Evolutionary conservation across 352 stramenopile genomes (phyloP), one percentile per base, ranked within the genome.

Genomic region (Globisporangium yorkense): DNA sequence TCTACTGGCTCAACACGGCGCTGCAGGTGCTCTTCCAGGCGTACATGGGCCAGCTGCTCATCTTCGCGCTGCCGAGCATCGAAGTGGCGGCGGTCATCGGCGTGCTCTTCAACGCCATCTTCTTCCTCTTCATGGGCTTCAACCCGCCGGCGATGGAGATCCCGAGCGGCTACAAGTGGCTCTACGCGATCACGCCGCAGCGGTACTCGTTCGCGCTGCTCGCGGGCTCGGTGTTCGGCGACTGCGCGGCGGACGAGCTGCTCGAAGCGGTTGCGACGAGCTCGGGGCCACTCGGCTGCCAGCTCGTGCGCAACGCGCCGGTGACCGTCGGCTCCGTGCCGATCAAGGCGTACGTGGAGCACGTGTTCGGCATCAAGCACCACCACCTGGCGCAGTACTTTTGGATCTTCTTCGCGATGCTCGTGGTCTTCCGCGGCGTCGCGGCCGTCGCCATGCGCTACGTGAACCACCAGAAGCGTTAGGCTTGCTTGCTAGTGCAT

Each of bases 1-100:
- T 90, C 31, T 97, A 94, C 61, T 73, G 77, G 39, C 66, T 87
- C 48, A 76, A 81, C n/a, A 72, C 92, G 48, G 67, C 62, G 27
- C 29, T 94, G 53, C 81, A 60, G 56, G 54, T 89, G 24, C 66
- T 74, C 21, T 54, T 74, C 44, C 70, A 75, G 31, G 85, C 75
- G 20, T 91, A 80, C 65, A 70, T 86, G 21, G 77, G 72, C n/a
- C 80, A 96, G 59, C 76, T 89, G 31, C 72, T 95, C 45, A 75
- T 80, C 57, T 69, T 71, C n/a, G 61, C 63, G 2, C 9, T 84
- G 35, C 80, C 80, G 18, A 69, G 52, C 15, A 50, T 74, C 9
- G 62, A 80, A 16, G 57, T 75, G 9, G 73, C 79, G 2, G 56
- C 61, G 13, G 60, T 80, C 27, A 67, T 69, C 16, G 70, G 67